Conservation (phyloP, 2,329 filamentous ascomycete genomes). For the Fusarium aywerte region DNA sequence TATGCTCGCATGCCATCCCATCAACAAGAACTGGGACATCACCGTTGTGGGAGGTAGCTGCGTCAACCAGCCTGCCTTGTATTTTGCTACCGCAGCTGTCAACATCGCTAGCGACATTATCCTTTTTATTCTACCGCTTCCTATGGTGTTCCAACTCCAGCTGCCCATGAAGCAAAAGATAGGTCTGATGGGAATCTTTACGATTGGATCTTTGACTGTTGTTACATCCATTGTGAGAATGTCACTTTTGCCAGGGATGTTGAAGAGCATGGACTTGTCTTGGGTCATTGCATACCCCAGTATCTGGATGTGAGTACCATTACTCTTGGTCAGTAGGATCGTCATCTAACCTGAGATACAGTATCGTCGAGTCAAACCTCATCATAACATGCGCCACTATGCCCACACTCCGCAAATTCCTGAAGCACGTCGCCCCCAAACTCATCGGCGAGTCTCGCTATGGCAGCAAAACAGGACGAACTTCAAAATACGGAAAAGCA, state of each 20-base stretch:
- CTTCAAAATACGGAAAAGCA: constrained; percentile 34
- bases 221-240: constrained; percentile 50
- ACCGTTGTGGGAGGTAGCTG: constrained; percentile 51
- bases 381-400: constrained; percentile 56
- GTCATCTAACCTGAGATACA: not conserved
- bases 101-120: constrained; percentile 61
- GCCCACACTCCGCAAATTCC: constrained; percentile 55
- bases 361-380: constrained; percentile 53
- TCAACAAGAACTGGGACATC: constrained; percentile 48
- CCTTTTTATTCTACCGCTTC: constrained; percentile 59
- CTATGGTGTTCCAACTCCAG: constrained; percentile 57
- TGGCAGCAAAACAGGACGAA: constrained; percentile 37
- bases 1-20: constrained; percentile 53
- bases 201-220: constrained; percentile 54
- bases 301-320: constrained; percentile 46
- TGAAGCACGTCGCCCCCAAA: constrained; percentile 51
- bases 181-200: constrained; percentile 57
- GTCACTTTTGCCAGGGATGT: constrained; percentile 44
- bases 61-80: constrained; percentile 59
- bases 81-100: constrained; percentile 59
- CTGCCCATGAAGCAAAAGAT: constrained; percentile 60
- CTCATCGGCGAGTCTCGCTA: constrained; percentile 46
- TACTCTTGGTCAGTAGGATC: not conserved
- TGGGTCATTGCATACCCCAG: constrained; percentile 47
- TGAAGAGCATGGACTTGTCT: constrained; percentile 43